Base-by-base conservation (phyloP, 352 stramenopile genomes). In the Aphanomyces euteiches region DNA sequence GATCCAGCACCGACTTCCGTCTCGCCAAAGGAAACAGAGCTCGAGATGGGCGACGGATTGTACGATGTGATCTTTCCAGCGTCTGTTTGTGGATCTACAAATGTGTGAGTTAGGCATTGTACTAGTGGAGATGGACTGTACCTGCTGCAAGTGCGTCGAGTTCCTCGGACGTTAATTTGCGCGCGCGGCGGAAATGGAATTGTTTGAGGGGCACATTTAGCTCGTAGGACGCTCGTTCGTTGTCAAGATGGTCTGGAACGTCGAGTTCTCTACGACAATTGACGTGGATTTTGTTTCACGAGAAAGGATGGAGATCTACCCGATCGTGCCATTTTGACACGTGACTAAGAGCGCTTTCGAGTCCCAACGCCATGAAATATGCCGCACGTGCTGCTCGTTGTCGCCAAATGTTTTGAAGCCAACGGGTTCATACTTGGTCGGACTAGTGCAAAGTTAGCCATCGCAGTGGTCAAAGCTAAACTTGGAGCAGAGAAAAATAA, bases 401-500 rank as follows among this genome's bases (percentile, higher is more conserved):
- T 58, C n/a, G 8, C 8, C 50, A 58, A 58, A 58, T 2, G 39
- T 66, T 34, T 73, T 54, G 67, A 96, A 97, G 4, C 90, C 89
- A 4, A 92, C 67, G 1, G 90, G 88, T 6, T 83, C 67, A 69
- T 93, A 93, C 38, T 90, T 84, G 1, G 75, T 74, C 47, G 77
- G 72, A 38, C 37, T 60, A 54, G 56, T n/a, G n/a, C n/a, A n/a
- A n/a, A n/a, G n/a, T n/a, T n/a, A n/a, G n/a, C n/a, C n/a, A n/a
- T n/a, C n/a, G n/a, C n/a, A n/a, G n/a, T n/a, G n/a, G n/a, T n/a
- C n/a, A n/a, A n/a, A n/a, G n/a, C n/a, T n/a, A n/a, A n/a, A n/a
- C n/a, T n/a, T 66, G 87, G n/a, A 75, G 74, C 1, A 83, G 73
- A 78, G 78, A 66, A 98, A 96, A 37, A 98, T 79, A 66, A 98